Conservation (phyloP, 2,329 filamentous ascomycete species). For the Verticillium nonalfalfae region DNA sequence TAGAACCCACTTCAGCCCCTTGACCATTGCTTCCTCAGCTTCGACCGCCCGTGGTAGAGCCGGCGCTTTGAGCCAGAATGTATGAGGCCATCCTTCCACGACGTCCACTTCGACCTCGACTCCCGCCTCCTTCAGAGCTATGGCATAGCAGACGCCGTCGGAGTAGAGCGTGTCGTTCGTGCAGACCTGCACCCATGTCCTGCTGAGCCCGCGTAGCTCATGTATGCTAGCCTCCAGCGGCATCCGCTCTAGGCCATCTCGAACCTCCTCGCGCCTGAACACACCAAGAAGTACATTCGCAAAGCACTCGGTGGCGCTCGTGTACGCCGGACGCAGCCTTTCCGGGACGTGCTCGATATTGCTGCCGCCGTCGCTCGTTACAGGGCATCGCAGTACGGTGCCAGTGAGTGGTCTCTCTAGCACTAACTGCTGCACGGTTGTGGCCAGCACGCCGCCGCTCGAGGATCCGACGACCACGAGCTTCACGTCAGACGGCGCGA, state of each 20-base stretch:
- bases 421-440: slow-evolving; percentile 30
- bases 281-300: slow-evolving; percentile 24
- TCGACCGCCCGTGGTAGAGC: slow-evolving; percentile 29
- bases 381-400: slow-evolving; percentile 39
- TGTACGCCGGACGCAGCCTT: slow-evolving; percentile 27
- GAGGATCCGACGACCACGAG: slow-evolving; percentile 37
- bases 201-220: slow-evolving; percentile 25
- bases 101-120: slow-evolving; percentile 34
- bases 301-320: slow-evolving; percentile 30
- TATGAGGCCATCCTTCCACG: slow-evolving; percentile 42
- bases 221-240: slow-evolving; percentile 29
- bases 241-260: slow-evolving; percentile 32
- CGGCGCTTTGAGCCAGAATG: slow-evolving; percentile 43
- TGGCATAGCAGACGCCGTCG: slow-evolving; percentile 43
- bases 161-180: slow-evolving; percentile 46
- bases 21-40: slow-evolving; percentile 34
- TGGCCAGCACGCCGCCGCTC: slow-evolving; percentile 40
- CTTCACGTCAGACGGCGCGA: slow-evolving; percentile 9
- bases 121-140: slow-evolving; percentile 29
- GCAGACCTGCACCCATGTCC: slow-evolving; percentile 42
- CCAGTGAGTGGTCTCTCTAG: slow-evolving; percentile 24
- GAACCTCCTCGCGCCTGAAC: slow-evolving; percentile 24
- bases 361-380: slow-evolving; percentile 36
- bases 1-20: slow-evolving; percentile 33
- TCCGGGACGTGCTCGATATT: slow-evolving; percentile 28